These are phyloP conservation scores for Lactifluus piperatus DNA, from an alignment of 768 basidiomycete genomes.

Conservation along the genomic window DNA sequence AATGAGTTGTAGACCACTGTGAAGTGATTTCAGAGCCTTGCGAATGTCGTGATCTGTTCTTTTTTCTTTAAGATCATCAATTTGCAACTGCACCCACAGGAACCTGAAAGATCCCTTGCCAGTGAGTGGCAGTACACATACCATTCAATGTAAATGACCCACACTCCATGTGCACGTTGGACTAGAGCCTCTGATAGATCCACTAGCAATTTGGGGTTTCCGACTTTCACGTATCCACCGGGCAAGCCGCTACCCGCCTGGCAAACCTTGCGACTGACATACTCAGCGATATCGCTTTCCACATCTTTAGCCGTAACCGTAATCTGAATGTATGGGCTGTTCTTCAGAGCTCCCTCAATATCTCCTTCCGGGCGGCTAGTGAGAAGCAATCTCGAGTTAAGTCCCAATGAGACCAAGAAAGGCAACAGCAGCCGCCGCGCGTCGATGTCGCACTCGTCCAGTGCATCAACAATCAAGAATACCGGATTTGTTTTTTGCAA, in stretches of 20 bases:
- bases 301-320: not conserved
- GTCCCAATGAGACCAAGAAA: not conserved
- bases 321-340: not conserved
- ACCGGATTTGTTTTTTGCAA: no score
- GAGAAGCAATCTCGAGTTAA: not conserved
- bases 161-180: no score
- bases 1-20: not conserved
- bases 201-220: not conserved
- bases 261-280: not conserved
- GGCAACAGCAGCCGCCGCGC: not conserved
- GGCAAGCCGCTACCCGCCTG: not conserved
- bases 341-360: not conserved
- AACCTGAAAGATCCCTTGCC: no score
- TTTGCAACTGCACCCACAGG: no score
- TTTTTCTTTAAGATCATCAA: no score
- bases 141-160: no score
- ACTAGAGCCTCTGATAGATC: no score
- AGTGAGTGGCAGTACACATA: no score
- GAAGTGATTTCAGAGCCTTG: not conserved
- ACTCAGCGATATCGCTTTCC: slow-evolving; percentile 5
- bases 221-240: not conserved
- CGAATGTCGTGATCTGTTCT: slow-evolving; percentile 5
- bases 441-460: slow-evolving; percentile 1
- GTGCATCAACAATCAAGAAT: no score
- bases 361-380: slow-evolving; percentile 1